Evolutionary conservation across 202 grass and related monocot species (phyloP), one percentile per base, ranked within the genome.

Genomic region (Carex sylvatica): DNA sequence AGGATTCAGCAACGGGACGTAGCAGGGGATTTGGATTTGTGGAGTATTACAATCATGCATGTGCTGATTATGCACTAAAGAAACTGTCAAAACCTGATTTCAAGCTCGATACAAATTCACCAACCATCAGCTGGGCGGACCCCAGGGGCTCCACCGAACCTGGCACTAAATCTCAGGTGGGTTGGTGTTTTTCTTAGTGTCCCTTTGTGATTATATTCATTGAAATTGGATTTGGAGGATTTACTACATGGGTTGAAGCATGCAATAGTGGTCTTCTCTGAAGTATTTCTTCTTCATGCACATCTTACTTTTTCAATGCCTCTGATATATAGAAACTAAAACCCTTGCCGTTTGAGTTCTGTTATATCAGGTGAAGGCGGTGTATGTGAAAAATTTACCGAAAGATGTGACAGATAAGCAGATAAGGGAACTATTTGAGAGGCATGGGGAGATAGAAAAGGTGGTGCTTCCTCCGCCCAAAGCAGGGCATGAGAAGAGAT

Each of bases 331-430:
- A 19, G 26, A 5, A 73, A 58, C 51, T 59, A 36, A 77, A 38
- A 54, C 15, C 24, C 16, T 74, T 77, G 28, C 35, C 52, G 28
- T 56, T 20, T 20, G 15, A 36, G n/a, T 20, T 35, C 36, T 77
- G 15, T 77, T 10, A 11, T 54, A 78, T 76, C 58, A 99, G 93
- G 85, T 93, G 61, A 96, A 93, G 87, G 94, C 93, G n/a, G 59
- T 99, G 31, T 99, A 99, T 89, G 93, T 93, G 22, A 99, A 99
- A 87, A 95, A 99, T 74, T 82, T 99, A 74, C 96, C 96, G 28
- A 91, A 93, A 87, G 89, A 84, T 75, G 91, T 99, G 84, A 93
- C 87, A 70, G 74, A 88, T 81, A 71, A 71, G 56, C 89, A 96
- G 83, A 77, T 99, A 84, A 84, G 86, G 74, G 88, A 82, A 42